Evolutionary conservation across 495 filamentous ascomycete genomes (phyloP).

Genomic region (Letharia columbiana): DNA sequence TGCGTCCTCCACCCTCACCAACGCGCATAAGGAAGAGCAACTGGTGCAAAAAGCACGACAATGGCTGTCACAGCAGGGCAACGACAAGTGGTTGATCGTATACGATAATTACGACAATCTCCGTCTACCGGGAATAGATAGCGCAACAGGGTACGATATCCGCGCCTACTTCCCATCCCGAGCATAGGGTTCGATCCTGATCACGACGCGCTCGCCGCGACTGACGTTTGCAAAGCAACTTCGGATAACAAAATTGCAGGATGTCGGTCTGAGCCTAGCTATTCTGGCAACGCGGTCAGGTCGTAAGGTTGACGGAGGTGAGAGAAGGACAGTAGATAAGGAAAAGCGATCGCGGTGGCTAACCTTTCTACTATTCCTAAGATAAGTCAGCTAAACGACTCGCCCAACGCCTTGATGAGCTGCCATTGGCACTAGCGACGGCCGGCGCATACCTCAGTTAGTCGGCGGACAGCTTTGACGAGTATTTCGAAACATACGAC

Average conservation of each 20-base stretch:
- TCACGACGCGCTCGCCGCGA: slow-evolving; percentile 36
- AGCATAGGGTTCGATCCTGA: slow-evolving; percentile 34
- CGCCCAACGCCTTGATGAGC: slow-evolving; percentile 24
- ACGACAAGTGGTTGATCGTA: slow-evolving; percentile 29
- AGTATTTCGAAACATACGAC: slow-evolving; percentile 18
- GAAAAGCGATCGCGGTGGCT: slow-evolving; percentile 9
- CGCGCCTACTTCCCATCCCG: slow-evolving; percentile 29
- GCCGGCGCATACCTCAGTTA: slow-evolving; percentile 25
- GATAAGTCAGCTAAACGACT: slow-evolving; percentile 9
- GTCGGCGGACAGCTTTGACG: slow-evolving; percentile 16
- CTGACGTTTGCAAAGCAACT: slow-evolving; percentile 29
- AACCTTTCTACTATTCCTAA: neutral
- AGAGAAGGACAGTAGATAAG: slow-evolving; percentile 18
- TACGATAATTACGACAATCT: slow-evolving; percentile 30
- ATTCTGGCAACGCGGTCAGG: slow-evolving; percentile 32
- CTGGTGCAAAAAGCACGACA: no score
- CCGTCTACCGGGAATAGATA: slow-evolving; percentile 23
- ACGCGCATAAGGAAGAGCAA: no score
- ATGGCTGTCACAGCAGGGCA: slow-evolving; percentile 30
- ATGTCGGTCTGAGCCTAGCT: slow-evolving; percentile 29
- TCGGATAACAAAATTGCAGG: slow-evolving; percentile 28
- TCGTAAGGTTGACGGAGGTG: slow-evolving; percentile 21
- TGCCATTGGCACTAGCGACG: slow-evolving; percentile 28
- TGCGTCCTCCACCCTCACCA: no score
- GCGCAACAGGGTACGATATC: slow-evolving; percentile 30